A percentile compares a stretch with the other conserved stretches of the same genome.
Conservation (phyloP, 129 eudicot genomes). For the Chrysanthemum makinoi region DNA sequence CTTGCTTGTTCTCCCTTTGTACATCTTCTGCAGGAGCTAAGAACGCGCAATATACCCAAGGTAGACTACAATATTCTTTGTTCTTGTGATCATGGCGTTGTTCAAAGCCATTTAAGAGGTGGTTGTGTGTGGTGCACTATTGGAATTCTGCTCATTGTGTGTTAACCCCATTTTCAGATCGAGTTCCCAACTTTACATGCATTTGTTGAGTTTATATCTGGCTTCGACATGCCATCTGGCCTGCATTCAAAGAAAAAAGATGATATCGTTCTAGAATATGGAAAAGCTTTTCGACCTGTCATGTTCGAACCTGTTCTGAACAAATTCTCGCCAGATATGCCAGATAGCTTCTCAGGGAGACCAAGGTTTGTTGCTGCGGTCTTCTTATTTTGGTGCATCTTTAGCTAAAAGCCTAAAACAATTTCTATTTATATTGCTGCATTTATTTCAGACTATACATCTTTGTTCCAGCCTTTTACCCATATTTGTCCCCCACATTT, state of each 20-base stretch:
- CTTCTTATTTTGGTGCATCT: neutral
- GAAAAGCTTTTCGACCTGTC: slow-evolving; percentile 55
- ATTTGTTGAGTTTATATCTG: slow-evolving; percentile 59
- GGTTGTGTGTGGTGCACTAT: slow-evolving; percentile 14
- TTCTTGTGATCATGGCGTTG: neutral
- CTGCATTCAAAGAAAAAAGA: slow-evolving; percentile 42
- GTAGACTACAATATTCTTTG: slow-evolving; percentile 28
- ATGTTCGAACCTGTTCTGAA: slow-evolving; percentile 74
- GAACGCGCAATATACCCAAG: slow-evolving; percentile 57
- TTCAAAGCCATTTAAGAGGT: slow-evolving; percentile 5
- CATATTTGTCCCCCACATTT: no score
- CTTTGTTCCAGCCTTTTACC: no score
- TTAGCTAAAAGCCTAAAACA: no score
- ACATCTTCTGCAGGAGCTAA: slow-evolving; percentile 61
- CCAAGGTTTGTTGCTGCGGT: slow-evolving; percentile 53
- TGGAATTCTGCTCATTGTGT: slow-evolving; percentile 12
- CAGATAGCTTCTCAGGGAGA: slow-evolving; percentile 62
- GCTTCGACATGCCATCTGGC: slow-evolving; percentile 45
- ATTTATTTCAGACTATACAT: no score
- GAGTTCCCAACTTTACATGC: slow-evolving; percentile 66
- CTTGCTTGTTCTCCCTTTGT: slow-evolving; percentile 79
- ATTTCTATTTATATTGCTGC: no score
- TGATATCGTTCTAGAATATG: slow-evolving; percentile 37
- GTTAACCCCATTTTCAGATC: slow-evolving; percentile 32
- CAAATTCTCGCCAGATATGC: slow-evolving; percentile 73